phyloP scores from a whole-genome alignment of 2,329 filamentous ascomycete species.

The Pseudocercospora pini-densiflorae region DNA sequence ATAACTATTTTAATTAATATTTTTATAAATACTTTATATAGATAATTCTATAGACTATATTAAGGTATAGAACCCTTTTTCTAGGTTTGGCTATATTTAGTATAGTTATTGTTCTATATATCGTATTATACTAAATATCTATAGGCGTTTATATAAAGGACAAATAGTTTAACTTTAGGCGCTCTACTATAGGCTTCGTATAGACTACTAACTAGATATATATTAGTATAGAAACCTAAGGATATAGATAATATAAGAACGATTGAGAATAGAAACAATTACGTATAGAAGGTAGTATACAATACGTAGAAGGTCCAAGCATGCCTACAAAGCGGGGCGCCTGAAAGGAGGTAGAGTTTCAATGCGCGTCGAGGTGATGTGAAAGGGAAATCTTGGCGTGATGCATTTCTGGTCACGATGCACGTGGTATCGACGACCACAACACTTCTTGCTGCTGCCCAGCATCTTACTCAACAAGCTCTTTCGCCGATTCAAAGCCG shows the following conservation, averaged over 20 bases:
- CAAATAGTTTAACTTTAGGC: too few relatives aligned
- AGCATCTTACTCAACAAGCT: background rate
- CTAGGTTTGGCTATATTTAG: background rate
- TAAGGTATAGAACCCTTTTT: background rate
- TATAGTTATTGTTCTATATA: background rate
- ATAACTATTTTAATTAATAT: background rate
- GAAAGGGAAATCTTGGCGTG: constrained; percentile 2
- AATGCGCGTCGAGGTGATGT: background rate
- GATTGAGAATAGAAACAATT: too few relatives aligned
- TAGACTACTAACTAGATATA: too few relatives aligned
- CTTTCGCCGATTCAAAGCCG: background rate
- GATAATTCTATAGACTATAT: background rate
- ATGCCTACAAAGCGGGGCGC: too few relatives aligned
- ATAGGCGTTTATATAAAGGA: background rate
- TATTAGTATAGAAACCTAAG: too few relatives aligned
- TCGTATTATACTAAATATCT: background rate
- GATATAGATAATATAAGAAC: too few relatives aligned
- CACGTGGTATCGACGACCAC: background rate
- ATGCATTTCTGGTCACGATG: background rate
- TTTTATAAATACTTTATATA: background rate
- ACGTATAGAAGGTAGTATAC: too few relatives aligned
- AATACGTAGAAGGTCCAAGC: too few relatives aligned
- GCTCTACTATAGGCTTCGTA: too few relatives aligned
- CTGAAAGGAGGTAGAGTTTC: constrained; percentile 18
- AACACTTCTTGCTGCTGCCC: background rate